Base-by-base conservation (phyloP, 345 rosid species). In the Turritis glabra region DNA sequence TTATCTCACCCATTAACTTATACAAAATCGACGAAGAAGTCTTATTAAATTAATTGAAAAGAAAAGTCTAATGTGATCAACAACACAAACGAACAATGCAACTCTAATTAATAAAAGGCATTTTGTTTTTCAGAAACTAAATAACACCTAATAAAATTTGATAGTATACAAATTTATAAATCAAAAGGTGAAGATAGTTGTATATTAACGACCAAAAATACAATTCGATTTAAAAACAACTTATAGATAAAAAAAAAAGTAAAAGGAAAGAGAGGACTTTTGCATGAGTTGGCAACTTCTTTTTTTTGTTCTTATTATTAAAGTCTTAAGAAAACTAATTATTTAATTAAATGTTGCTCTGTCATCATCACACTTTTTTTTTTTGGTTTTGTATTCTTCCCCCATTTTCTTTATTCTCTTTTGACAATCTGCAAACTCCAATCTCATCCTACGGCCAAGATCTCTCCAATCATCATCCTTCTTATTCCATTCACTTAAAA, bases 361-460 rank as follows among this genome's bases (percentile, higher is more conserved):
- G 80, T 77, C 80, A 77, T 65, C 73, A 77, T 77, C 73, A 72
- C 77, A 29, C 74, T 41, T 75, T 75, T 58, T 56, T 6, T 51
- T 53, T 33, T 11, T 17, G 40, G 61, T 54, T 77, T 70, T 77
- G 76, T 77, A 71, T 71, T 71, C 67, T 77, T 77, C 72, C 5
- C 35, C 26, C 6, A 18, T 71, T 69, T 69, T 53, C 54, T 77
- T 63, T 54, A 47, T 65, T 77, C 80, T 48, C 60, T 46, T 48
- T 77, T 77, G 72, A 71, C 72, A 76, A 69, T 40, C 3, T 17
- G 65, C 18, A 64, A 37, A 48, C 22, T 57, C 71, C 26, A 70
- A 54, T 64, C 66, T 30, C 62, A 77, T 77, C 80, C 80, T 26
- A 77, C 80, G 80, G 80, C 58, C 63, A 38, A 77, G 47, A 71